These are phyloP conservation scores for Calonectria pseudoreteaudii DNA, from an alignment of 2,329 filamentous ascomycete genomes.

Conservation along the genomic window DNA sequence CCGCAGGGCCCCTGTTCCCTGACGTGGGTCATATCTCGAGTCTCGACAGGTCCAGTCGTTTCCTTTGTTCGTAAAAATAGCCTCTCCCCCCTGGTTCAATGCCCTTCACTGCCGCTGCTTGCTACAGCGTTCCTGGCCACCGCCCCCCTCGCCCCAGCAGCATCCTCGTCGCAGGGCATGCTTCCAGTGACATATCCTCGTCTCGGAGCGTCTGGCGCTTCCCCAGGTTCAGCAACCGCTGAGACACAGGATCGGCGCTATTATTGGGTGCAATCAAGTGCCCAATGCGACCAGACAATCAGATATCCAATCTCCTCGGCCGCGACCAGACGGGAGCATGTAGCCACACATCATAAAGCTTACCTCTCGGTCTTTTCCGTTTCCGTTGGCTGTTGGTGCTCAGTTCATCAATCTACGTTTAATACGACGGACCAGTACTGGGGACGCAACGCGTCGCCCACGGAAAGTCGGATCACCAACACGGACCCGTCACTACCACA, in stretches of 20 bases:
- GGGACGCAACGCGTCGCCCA: slow-evolving; percentile 6
- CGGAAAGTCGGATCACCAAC: slow-evolving; percentile 13
- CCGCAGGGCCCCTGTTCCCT: not conserved
- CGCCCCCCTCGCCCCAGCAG: not conserved
- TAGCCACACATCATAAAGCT: not conserved
- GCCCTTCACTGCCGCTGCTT: not conserved
- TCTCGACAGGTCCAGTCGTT: not conserved
- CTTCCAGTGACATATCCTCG: not conserved
- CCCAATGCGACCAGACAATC: not conserved
- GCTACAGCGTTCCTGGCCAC: not conserved
- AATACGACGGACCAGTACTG: not conserved
- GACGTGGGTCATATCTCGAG: not conserved
- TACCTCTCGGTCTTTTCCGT: not conserved
- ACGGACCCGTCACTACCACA: not conserved
- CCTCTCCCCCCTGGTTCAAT: not conserved
- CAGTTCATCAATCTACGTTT: slow-evolving; percentile 3
- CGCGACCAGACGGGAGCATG: not conserved
- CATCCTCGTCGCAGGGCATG: not conserved
- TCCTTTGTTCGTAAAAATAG: slow-evolving; percentile 20
- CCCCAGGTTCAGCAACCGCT: not conserved
- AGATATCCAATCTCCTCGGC: not conserved
- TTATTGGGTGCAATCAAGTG: not conserved
- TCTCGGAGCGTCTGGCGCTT: not conserved
- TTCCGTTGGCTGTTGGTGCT: not conserved
- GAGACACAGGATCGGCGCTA: not conserved